phyloP scores from a whole-genome alignment of 2,329 filamentous ascomycete genomes.

The Cordyceps militaris region DNA sequence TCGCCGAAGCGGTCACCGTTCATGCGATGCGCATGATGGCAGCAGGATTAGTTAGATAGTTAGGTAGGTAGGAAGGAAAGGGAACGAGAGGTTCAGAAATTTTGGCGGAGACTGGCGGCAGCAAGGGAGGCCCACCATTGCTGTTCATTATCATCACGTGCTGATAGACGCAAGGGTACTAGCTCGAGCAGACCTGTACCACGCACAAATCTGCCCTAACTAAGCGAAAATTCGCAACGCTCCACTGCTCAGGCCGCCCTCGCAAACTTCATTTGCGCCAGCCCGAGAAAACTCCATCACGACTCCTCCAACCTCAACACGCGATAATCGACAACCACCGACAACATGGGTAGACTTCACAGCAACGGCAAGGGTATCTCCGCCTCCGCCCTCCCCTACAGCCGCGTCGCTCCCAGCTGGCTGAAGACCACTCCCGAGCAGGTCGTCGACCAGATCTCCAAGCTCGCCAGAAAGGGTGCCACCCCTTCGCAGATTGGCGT shows the following conservation, averaged over 20 bases:
- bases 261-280: conserved; percentile 13
- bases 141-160: conserved; percentile 1
- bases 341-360: conserved; percentile 96
- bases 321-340: conserved; percentile 33
- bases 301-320: conserved; percentile 26
- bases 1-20: neutral
- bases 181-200: neutral
- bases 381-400: conserved; percentile 93
- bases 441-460: conserved; percentile 98
- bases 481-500: conserved; percentile 99
- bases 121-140: conserved; percentile 16
- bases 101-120: conserved; percentile 8
- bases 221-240: conserved; percentile 36
- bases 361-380: conserved; percentile 99
- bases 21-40: neutral
- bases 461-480: conserved; percentile 97
- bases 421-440: conserved; percentile 98
- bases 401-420: conserved; percentile 85
- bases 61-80: no score
- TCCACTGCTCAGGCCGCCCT: conserved; percentile 26
- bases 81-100: neutral
- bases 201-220: conserved; percentile 34
- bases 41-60: no score
- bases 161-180: neutral
- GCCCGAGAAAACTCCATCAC: conserved; percentile 20